Evolutionary conservation across 306 rosid species (phyloP), one percentile per base, ranked within the genome.

Genomic region (Dalbergia oliveri): DNA sequence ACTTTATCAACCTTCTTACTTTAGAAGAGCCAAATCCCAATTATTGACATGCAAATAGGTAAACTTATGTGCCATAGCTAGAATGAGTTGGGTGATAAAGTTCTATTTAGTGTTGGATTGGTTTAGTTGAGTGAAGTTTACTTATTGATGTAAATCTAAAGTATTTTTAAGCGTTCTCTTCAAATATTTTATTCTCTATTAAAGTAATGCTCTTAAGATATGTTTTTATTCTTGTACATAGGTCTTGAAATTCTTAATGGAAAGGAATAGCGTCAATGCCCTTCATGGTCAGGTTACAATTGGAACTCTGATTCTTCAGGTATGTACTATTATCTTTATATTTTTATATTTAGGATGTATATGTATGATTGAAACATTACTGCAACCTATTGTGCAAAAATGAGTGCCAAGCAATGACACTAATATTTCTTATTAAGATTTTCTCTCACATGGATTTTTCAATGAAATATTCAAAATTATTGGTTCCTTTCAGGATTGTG

Each of bases 211-310:
- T 15, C 10, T 50, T 67, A 50, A 73, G 59, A 41, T 72, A 66
- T 73, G 26, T 64, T 83, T 56, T 10, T 57, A 63, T 77, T 85
- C 80, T 79, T 76, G 54, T 82, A 67, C 67, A 21, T 66, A 95
- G 99, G 99, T 95, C 74, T 86, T 95, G 87, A 95, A 95, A 71
- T 95, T 90, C 83, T 86, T 95, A 83, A 93, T 95, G 99, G 99
- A 95, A 82, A 89, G 84, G 85, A 93, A 90, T 79, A 89, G 89
- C 8, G 81, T 85, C 82, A 89, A 86, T 86, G 89, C 92, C 59
- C 98, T 95, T 86, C 94, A 93, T 72, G 99, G 99, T 72, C 99
- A 95, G 76, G 99, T 95, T 79, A 91, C 92, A 33, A 86, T 95
- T 54, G 99, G 99, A 77, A 90, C 97, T 65, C 91, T 95, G 79